Percentiles rank a stretch among this genome's conserved stretches.
phyloP scores from a whole-genome alignment of 306 rosid genomes.

The Pyrus pyrifolia region DNA sequence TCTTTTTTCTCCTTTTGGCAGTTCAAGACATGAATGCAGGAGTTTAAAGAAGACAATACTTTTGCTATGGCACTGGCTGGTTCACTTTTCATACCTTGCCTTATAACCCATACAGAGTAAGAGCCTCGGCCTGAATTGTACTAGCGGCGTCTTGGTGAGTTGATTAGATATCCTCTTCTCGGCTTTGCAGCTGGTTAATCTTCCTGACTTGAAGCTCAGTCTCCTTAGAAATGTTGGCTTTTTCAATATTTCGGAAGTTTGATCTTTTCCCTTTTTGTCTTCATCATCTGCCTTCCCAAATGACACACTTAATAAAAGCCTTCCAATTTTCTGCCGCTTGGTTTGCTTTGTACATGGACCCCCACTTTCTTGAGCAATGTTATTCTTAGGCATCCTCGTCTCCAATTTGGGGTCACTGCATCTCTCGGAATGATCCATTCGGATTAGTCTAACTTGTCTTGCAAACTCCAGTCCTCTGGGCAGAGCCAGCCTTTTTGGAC shows the following conservation, averaged over 20 bases:
- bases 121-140: conserved; percentile 35
- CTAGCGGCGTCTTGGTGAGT: conserved; percentile 25
- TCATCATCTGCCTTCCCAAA: conserved; percentile 12
- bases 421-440: conserved; percentile 14
- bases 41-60: background rate
- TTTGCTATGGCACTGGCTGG: background rate
- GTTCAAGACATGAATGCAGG: background rate
- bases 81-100: conserved; percentile 16
- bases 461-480: conserved; percentile 49
- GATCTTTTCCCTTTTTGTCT: conserved; percentile 20
- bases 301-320: conserved; percentile 22
- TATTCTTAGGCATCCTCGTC: conserved; percentile 21
- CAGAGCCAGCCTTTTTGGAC: conserved; percentile 23
- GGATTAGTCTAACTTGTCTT: conserved; percentile 34
- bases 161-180: conserved; percentile 19
- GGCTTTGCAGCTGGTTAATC: conserved; percentile 8
- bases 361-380: conserved; percentile 16
- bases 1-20: background rate
- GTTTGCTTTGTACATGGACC: conserved; percentile 23
- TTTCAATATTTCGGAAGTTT: conserved; percentile 12
- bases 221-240: conserved; percentile 34
- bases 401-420: conserved; percentile 1
- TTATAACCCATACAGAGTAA: conserved; percentile 48
- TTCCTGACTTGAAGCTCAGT: conserved; percentile 22
- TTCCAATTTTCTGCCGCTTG: conserved; percentile 30